A percentile compares a stretch with the other conserved stretches of the same genome.
Conservation (phyloP, 768 basidiomycete genomes). For the Podaxis pistillaris region DNA sequence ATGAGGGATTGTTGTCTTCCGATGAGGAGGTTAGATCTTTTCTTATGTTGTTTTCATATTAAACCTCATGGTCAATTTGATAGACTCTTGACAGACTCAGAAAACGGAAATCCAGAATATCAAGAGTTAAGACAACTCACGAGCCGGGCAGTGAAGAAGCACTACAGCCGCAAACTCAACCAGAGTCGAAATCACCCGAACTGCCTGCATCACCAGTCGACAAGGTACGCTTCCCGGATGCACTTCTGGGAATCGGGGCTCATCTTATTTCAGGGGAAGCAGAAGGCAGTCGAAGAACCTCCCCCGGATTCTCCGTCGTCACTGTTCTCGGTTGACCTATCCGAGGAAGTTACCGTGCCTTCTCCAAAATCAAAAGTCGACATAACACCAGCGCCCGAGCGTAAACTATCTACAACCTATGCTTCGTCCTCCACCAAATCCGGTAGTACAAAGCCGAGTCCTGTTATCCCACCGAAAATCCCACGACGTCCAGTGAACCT, state of each 20-base stretch:
- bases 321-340: constrained; percentile 10
- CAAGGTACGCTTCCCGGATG: background rate
- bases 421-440: background rate
- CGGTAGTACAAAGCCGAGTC: constrained; percentile 3
- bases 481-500: constrained; percentile 21
- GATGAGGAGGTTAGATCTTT: constrained; percentile 10
- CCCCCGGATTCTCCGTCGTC: constrained; percentile 13
- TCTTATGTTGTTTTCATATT: background rate
- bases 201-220: background rate
- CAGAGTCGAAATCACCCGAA: background rate
- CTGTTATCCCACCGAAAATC: constrained; percentile 14
- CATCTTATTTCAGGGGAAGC: constrained; percentile 7
- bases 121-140: background rate
- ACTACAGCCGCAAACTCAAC: background rate
- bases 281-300: constrained; percentile 4
- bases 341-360: constrained; percentile 5
- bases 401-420: background rate
- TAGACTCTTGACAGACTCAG: background rate
- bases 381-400: background rate
- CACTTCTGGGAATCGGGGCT: background rate
- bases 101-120: background rate
- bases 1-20: background rate
- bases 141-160: background rate
- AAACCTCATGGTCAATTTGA: background rate
- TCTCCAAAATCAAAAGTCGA: background rate